Evolutionary conservation across 805 yeast genomes (phyloP), one percentile per base, ranked within the genome.

Genomic region (Ogataea methanolica): DNA sequence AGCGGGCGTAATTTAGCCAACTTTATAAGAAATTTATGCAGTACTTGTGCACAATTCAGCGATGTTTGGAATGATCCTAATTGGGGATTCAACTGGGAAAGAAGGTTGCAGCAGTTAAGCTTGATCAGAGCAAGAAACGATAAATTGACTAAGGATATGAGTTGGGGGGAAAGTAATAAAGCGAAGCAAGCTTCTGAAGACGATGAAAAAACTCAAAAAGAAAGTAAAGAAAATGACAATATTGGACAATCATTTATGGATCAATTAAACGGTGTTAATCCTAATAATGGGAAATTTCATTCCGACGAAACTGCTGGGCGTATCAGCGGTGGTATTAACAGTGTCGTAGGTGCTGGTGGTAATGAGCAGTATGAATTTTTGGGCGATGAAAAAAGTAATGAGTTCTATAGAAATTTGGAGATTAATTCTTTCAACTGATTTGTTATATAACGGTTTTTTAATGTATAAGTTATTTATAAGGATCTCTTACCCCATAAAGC

Each of bases 41-140:
- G 84, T 19, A 72, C 81, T 45, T 84, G 90, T 4, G 77, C 79
- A 53, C 83, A 81, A 50, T 85, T 88, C 64, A 89, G 96, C 1
- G 74, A 76, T 23, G 83, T 83, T 16, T 88, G 94, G 89, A 84
- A 84, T 55, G 67, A 79, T 43, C 82, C 82, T 4, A 70, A 70
- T 34, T 81, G 75, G 64, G 68, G 73, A 7, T 76, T 83, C 36
- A 82, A 76, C 57, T 88, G 96, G 95, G 73, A 78, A 16, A 79
- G 79, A 53, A 71, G 96, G 49, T 73, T 79, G 53, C 75, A 71
- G 46, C 88, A 83, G 54, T 73, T 85, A 39, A 53, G 60, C 37
- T 61, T 39, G 37, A 54, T 58, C 26, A 35, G 41, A 33, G 23
- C 40, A 16, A 48, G 51, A 23, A 55, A 49, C 43, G 47, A 43